Evolutionary conservation across 495 filamentous ascomycete genomes (phyloP).

Genomic region (Aspergillus hancockii): DNA sequence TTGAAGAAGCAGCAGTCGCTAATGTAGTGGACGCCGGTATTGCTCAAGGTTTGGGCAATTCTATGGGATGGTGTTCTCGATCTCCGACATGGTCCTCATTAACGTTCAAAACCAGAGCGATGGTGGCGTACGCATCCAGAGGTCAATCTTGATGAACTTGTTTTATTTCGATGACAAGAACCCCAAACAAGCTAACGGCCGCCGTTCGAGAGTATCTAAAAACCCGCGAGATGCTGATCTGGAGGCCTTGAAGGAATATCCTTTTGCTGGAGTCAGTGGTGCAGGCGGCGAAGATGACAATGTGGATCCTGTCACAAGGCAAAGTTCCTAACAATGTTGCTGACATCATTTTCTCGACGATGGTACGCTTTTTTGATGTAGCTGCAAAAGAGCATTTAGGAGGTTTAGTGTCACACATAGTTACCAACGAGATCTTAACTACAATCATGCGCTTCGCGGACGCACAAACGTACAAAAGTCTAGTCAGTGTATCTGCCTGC

Average conservation of each 20-base stretch:
- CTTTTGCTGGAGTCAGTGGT: not conserved
- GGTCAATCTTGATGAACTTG: slow-evolving; percentile 16
- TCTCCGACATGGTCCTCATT: slow-evolving; percentile 20
- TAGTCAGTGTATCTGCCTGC: slow-evolving; percentile 15
- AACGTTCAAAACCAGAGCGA: slow-evolving; percentile 4
- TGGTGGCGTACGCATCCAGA: slow-evolving; percentile 8
- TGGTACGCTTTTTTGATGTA: slow-evolving; percentile 19
- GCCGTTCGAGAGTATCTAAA: slow-evolving; percentile 9
- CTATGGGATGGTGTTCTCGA: slow-evolving; percentile 21
- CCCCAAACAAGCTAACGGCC: slow-evolving; percentile 12
- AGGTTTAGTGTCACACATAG: not conserved
- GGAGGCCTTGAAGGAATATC: not conserved
- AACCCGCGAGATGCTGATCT: not conserved
- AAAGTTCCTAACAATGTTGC: not conserved
- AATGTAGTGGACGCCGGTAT: slow-evolving; percentile 18
- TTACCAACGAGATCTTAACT: slow-evolving; percentile 21
- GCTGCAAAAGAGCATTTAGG: slow-evolving; percentile 9
- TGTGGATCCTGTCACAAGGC: not conserved
- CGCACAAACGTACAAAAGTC: slow-evolving; percentile 13
- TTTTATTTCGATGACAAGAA: slow-evolving; percentile 16
- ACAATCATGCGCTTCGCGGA: slow-evolving; percentile 20
- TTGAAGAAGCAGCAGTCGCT: slow-evolving; percentile 22
- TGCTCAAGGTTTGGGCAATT: slow-evolving; percentile 13
- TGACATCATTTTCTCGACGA: not conserved
- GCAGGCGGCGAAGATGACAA: not conserved